Conservation (phyloP, 2,329 filamentous ascomycete species). For the Paraconiothyrium sp. region DNA sequence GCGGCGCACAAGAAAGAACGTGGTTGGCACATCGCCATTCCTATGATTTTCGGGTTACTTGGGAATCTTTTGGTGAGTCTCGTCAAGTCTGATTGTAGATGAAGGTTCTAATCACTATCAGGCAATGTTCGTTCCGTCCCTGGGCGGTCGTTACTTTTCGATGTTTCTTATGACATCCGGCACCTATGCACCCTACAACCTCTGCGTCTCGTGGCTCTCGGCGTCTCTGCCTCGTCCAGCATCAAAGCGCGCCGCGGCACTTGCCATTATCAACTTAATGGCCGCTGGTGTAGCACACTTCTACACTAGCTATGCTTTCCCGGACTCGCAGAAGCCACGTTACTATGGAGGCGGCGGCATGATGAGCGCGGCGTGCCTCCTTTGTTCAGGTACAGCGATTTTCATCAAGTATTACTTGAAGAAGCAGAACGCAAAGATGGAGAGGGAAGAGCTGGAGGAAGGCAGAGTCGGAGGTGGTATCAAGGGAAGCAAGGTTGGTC, state of each 20-base stretch:
- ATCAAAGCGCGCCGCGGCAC: conserved; percentile 40
- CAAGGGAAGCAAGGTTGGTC: conserved; percentile 16
- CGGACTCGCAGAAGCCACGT: conserved; percentile 16
- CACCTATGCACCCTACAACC: conserved; percentile 30
- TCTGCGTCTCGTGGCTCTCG: conserved; percentile 42
- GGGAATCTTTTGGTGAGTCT: conserved; percentile 56
- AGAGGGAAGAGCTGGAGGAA: conserved; percentile 13
- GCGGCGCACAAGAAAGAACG: conserved; percentile 63
- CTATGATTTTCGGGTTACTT: conserved; percentile 62
- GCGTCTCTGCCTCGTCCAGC: conserved; percentile 42
- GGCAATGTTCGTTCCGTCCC: conserved; percentile 18
- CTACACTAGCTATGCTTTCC: conserved; percentile 32
- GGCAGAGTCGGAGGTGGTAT: conserved; percentile 17
- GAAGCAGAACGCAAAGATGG: conserved; percentile 21
- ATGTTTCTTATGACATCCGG: conserved; percentile 66
- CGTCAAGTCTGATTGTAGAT: not conserved
- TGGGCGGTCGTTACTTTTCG: conserved; percentile 65
- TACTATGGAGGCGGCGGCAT: conserved; percentile 21
- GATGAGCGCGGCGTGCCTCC: conserved; percentile 23
- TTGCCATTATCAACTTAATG: conserved; percentile 38
- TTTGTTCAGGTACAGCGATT: conserved; percentile 15
- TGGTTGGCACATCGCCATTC: conserved; percentile 63
- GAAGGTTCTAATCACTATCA: not conserved
- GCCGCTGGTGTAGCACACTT: conserved; percentile 41
- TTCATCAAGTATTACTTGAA: conserved; percentile 24